A percentile compares a stretch with the other conserved stretches of the same genome.
phyloP scores from a whole-genome alignment of 2,329 filamentous ascomycete species.

The Xylariales sp. region DNA sequence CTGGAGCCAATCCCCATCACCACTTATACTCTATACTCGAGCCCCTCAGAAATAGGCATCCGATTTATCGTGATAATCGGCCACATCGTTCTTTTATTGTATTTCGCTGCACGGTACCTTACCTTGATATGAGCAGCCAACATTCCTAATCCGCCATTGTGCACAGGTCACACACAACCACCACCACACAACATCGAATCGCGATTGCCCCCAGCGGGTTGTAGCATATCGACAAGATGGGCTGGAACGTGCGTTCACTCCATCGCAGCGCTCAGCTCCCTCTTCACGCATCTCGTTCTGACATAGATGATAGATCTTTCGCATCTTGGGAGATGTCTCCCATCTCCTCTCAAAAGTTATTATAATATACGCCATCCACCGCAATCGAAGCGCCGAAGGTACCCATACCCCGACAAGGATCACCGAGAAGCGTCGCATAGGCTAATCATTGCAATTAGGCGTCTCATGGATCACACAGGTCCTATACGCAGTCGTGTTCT shows the following conservation, averaged over 20 bases:
- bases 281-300: background rate
- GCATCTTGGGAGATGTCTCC: constrained; percentile 83
- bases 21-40: background rate
- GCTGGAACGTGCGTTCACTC: constrained; percentile 47
- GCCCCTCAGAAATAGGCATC: constrained; percentile 22
- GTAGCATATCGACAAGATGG: constrained; percentile 42
- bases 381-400: constrained; percentile 88
- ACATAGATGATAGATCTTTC: constrained; percentile 65
- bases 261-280: constrained; percentile 18
- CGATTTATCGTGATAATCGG: background rate
- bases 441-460: constrained; percentile 60
- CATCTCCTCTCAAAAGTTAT: constrained; percentile 90
- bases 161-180: constrained; percentile 1
- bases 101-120: background rate
- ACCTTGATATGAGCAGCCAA: constrained; percentile 39
- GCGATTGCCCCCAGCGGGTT: constrained; percentile 32
- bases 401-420: constrained; percentile 38
- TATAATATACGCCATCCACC: constrained; percentile 89
- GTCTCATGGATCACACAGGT: constrained; percentile 92
- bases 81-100: background rate
- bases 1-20: background rate
- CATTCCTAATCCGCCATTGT: constrained; percentile 30
- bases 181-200: constrained; percentile 12
- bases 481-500: constrained; percentile 88
- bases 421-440: constrained; percentile 5